Conservation (phyloP, 169 alveolate genomes). For the Eimeria maxima region DNA sequence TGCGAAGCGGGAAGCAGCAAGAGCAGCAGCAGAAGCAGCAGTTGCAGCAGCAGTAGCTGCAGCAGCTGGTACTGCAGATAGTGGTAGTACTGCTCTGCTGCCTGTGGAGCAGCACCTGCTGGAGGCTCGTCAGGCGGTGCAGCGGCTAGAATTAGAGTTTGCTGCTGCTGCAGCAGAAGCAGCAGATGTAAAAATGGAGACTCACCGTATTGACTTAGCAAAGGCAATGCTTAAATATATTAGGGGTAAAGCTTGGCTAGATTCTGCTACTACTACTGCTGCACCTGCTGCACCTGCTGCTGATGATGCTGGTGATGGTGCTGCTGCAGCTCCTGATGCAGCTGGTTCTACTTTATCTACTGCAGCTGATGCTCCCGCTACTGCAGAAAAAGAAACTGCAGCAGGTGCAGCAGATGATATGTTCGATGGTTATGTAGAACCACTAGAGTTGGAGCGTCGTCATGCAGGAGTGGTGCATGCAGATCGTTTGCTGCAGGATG, state of each 20-base stretch:
- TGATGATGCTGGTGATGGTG: neutral
- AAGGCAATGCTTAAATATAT: no score
- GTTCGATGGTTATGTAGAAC: no score
- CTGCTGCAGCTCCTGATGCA: neutral
- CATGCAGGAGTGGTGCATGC: neutral
- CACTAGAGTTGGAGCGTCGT: neutral
- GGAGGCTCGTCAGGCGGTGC: neutral
- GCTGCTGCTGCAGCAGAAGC: neutral
- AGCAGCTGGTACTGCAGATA: neutral
- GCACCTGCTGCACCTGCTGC: neutral
- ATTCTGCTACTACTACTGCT: neutral
- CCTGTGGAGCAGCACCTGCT: slow-evolving; percentile 19
- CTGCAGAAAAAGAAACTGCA: neutral
- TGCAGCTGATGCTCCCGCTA: neutral
- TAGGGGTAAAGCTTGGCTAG: neutral
- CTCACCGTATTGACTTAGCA: no score
- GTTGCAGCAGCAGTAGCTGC: neutral
- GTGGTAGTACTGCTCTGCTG: neutral
- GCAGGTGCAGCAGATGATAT: no score
- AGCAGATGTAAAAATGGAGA: neutral
- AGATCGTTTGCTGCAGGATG: neutral
- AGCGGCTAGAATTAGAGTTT: neutral
- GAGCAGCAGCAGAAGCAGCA: neutral
- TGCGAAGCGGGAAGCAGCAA: neutral
- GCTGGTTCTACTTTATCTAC: neutral